Conservation (phyloP, 371 early-diverging fungal species). For the Rhizopus stolonifer region DNA sequence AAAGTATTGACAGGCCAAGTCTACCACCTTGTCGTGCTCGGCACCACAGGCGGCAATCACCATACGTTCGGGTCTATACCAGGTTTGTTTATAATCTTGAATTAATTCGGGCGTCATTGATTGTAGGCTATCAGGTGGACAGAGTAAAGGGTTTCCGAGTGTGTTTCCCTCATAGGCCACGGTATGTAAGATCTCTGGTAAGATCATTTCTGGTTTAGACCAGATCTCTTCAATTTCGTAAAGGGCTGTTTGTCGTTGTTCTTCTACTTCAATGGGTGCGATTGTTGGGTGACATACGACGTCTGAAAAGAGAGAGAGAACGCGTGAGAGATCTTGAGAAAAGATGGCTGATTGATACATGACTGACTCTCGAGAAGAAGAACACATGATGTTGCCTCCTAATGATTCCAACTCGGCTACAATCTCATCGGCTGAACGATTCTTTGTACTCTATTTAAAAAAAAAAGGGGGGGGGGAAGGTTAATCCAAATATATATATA, state of each 20-base stretch:
- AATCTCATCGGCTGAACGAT: constrained; percentile 67
- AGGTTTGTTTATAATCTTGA: constrained; percentile 66
- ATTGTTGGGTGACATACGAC: constrained; percentile 76
- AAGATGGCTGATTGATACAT: constrained; percentile 94
- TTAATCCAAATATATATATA: too few relatives aligned
- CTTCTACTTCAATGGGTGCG: constrained; percentile 74
- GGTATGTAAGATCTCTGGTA: constrained; percentile 87
- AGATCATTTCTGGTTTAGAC: constrained; percentile 80
- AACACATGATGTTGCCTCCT: constrained; percentile 89
- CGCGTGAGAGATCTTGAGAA: constrained; percentile 73
- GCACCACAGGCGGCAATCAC: constrained; percentile 90
- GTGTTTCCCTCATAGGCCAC: constrained; percentile 82
- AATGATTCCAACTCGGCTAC: constrained; percentile 77
- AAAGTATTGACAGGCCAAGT: constrained; percentile 67
- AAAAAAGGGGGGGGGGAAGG: too few relatives aligned
- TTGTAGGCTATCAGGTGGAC: constrained; percentile 66
- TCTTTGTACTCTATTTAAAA: constrained; percentile 66
- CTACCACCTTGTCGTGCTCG: constrained; percentile 79
- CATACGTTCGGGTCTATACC: constrained; percentile 90
- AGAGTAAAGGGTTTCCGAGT: constrained; percentile 83
- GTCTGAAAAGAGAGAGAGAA: constrained; percentile 77
- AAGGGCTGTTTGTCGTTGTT: constrained; percentile 73
- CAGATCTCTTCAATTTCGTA: constrained; percentile 88
- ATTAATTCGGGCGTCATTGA: constrained; percentile 70
- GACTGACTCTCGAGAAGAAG: constrained; percentile 89